Evolutionary conservation across 345 rosid species (phyloP).

Genomic region (Populus deltoides): DNA sequence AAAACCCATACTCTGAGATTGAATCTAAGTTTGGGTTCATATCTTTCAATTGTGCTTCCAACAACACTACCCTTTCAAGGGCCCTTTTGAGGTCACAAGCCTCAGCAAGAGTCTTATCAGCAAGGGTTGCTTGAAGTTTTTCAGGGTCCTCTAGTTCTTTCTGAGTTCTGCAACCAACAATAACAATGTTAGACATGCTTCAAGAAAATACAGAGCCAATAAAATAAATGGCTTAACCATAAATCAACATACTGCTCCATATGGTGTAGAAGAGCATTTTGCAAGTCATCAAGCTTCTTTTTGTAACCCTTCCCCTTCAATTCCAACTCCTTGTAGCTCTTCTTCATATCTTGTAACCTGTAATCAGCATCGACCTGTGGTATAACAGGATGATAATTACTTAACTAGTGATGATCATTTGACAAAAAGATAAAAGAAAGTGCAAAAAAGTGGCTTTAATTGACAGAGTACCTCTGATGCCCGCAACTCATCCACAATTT

Average conservation of each 20-base stretch:
- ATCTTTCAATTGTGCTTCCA: constrained; percentile 91
- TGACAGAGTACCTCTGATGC: constrained; percentile 68
- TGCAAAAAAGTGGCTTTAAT: constrained; percentile 5
- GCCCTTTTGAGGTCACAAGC: constrained; percentile 65
- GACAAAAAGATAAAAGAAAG: not conserved
- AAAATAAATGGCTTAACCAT: not conserved
- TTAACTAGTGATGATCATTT: not conserved
- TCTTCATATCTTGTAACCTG: constrained; percentile 78
- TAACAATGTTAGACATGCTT: constrained; percentile 13
- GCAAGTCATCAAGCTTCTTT: constrained; percentile 73
- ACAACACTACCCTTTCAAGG: constrained; percentile 70
- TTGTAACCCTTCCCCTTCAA: constrained; percentile 74
- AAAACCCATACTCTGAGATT: constrained; percentile 68
- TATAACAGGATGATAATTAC: constrained; percentile 10
- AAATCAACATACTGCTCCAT: constrained; percentile 76
- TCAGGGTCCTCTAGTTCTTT: constrained; percentile 85
- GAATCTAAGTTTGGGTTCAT: constrained; percentile 97
- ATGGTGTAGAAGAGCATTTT: constrained; percentile 62
- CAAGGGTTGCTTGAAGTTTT: constrained; percentile 77
- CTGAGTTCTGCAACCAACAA: constrained; percentile 64
- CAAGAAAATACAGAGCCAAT: constrained; percentile 7
- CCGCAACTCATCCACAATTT: constrained; percentile 71
- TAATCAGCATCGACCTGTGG: constrained; percentile 80
- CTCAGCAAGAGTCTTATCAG: constrained; percentile 50
- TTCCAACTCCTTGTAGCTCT: constrained; percentile 66